Conservation (phyloP, 169 alveolate species). For the Eimeria acervulina region DNA sequence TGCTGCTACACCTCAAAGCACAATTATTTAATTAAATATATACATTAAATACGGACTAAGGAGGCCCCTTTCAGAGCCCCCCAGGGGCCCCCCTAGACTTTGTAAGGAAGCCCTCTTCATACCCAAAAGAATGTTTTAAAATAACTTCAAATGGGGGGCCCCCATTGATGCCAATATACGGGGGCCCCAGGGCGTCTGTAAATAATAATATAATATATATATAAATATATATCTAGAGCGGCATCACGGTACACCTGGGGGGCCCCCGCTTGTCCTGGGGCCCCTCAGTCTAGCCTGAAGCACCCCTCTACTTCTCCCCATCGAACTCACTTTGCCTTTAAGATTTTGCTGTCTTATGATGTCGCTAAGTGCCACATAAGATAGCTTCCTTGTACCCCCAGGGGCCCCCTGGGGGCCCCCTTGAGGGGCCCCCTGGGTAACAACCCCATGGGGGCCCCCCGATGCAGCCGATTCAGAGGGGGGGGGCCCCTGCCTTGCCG, state of each 20-base stretch:
- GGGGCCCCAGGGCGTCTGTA: background rate
- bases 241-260: background rate
- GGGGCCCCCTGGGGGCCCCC: too few relatives aligned
- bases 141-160: background rate
- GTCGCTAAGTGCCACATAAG: slow-evolving; percentile 67
- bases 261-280: slow-evolving; percentile 30
- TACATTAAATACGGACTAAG: background rate
- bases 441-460: too few relatives aligned
- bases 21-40: background rate
- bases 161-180: background rate
- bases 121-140: background rate
- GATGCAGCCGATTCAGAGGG: background rate
- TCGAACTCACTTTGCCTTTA: slow-evolving; percentile 48
- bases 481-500: slow-evolving; percentile 40
- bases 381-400: slow-evolving; percentile 46
- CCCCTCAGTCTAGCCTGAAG: background rate
- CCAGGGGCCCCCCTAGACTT: background rate
- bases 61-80: background rate
- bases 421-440: too few relatives aligned
- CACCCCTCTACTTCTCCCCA: background rate
- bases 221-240: background rate
- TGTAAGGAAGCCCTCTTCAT: background rate
- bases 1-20: background rate
- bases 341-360: slow-evolving; percentile 51
- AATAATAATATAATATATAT: background rate